Evolutionary conservation across 352 stramenopile genomes (phyloP).

Genomic region (Albugo laibachii): DNA sequence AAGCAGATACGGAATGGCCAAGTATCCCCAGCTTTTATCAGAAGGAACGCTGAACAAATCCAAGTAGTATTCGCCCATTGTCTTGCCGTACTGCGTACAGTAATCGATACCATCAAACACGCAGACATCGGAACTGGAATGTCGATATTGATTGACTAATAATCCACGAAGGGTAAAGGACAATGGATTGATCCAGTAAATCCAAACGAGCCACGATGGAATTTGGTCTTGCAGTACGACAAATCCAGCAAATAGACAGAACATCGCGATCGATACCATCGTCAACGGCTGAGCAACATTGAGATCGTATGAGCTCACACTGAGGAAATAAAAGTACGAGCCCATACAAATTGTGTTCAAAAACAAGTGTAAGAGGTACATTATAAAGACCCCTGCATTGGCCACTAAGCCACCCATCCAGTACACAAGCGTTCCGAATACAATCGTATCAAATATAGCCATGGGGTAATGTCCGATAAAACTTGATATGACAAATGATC

Average conservation of each 20-base stretch:
- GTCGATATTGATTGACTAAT: slow-evolving; percentile 43
- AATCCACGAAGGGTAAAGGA: slow-evolving; percentile 39
- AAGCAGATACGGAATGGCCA: slow-evolving; percentile 29
- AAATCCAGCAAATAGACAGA: slow-evolving; percentile 52
- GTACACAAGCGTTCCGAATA: slow-evolving; percentile 69
- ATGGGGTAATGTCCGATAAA: slow-evolving; percentile 17
- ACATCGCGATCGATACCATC: slow-evolving; percentile 40
- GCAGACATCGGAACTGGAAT: slow-evolving; percentile 18
- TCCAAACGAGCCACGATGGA: slow-evolving; percentile 41
- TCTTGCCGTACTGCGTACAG: slow-evolving; percentile 13
- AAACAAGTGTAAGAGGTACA: slow-evolving; percentile 14
- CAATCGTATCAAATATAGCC: slow-evolving; percentile 25
- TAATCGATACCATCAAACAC: slow-evolving; percentile 26
- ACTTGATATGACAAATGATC: slow-evolving; percentile 43
- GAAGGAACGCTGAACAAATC: slow-evolving; percentile 25
- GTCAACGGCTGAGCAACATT: slow-evolving; percentile 35
- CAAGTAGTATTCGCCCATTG: slow-evolving; percentile 25
- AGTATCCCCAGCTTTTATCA: slow-evolving; percentile 31
- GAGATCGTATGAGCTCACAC: slow-evolving; percentile 18
- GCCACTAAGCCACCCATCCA: slow-evolving; percentile 43
- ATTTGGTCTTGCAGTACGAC: slow-evolving; percentile 33
- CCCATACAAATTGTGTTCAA: slow-evolving; percentile 9
- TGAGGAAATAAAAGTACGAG: slow-evolving; percentile 40
- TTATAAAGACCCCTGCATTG: slow-evolving; percentile 15
- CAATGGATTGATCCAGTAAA: slow-evolving; percentile 65